Evolutionary conservation across 2,329 filamentous ascomycete species (phyloP), one percentile per base, ranked within the genome.

Genomic region (Colletotrichum gigasporum): DNA sequence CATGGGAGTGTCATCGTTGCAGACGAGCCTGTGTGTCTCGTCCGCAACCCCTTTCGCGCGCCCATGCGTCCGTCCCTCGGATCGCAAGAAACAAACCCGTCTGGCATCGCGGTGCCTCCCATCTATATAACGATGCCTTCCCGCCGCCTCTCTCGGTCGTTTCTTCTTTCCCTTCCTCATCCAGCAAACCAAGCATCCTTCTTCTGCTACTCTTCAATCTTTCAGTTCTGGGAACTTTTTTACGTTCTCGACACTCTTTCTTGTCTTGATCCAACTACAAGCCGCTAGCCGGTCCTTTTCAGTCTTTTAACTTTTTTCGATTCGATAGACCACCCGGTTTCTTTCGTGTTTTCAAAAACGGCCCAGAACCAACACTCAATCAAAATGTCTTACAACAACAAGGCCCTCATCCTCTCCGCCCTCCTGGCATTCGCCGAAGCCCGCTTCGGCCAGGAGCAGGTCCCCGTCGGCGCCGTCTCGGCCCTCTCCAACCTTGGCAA

Each of bases 371-470:
- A 32, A 32, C 22, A 50, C 30, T 28, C 44, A 37, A 9, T 14
- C 71, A 80, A 67, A 63, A 85, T 84, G 82, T 79, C 80, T 66
- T 42, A 60, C 68, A 71, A 76, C 70, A 82, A 80, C 70, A 82
- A 81, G 71, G 55, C 74, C 42, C 55, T 78, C 66, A 57, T 82
- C 68, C 69, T 83, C 64, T 71, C 79, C 44, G 72, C 74, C 71
- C 71, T 84, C 39, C 63, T 81, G 71, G 80, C 82, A 39, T 70
- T 80, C 48, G 79, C 77, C 67, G 78, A 85, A 66, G 85, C 85
- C 65, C 82, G 89, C 69, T 91, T 91, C 74, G 85, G 84, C 45
- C 87, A 90, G 76, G 89, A 91, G 75, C 85, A 89, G 70, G 69
- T 80, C 42, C 83, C 87, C 51, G 87, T 89, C 52, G 71, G 77